A percentile compares a stretch with the other conserved stretches of the same genome.
These are phyloP conservation scores for Sordariomycetes sp. DNA, from an alignment of 2,329 filamentous ascomycete genomes.

Conservation along the genomic window DNA sequence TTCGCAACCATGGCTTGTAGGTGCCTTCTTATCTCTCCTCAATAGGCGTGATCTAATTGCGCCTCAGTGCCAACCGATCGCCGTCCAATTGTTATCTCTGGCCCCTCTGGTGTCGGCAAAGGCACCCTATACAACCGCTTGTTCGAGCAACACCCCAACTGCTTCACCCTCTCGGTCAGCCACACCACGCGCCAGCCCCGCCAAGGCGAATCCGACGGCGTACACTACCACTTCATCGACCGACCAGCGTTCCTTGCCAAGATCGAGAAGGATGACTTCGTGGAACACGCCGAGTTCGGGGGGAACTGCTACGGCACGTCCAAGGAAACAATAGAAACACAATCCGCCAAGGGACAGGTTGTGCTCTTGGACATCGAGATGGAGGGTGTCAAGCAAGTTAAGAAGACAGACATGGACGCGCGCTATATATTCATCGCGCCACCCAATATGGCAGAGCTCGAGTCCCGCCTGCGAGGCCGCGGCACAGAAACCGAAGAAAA, in stretches of 20 bases:
- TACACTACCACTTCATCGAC: constrained; percentile 72
- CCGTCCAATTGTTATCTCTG: constrained; percentile 68
- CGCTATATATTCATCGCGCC: constrained; percentile 81
- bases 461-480: constrained; percentile 63
- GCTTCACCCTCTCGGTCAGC: constrained; percentile 47
- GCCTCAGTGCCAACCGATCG: constrained; percentile 22
- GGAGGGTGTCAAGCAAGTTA: constrained; percentile 83
- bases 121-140: constrained; percentile 69
- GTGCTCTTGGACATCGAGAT: constrained; percentile 95
- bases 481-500: constrained; percentile 71
- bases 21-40: no score
- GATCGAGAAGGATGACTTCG: constrained; percentile 62
- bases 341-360: constrained; percentile 59
- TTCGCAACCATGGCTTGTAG: no score
- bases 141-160: constrained; percentile 45
- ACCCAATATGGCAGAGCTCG: constrained; percentile 64
- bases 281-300: constrained; percentile 80
- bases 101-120: constrained; percentile 73
- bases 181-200: constrained; percentile 79
- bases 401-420: constrained; percentile 62
- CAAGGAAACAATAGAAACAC: constrained; percentile 67
- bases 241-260: constrained; percentile 59
- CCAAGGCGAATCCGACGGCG: constrained; percentile 63
- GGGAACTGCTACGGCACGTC: constrained; percentile 83
- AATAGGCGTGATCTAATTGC: no score